A percentile compares a stretch with the other conserved stretches of the same genome.
Evolutionary conservation across 805 yeast species (phyloP).

Genomic region (Yarrowia sp.): DNA sequence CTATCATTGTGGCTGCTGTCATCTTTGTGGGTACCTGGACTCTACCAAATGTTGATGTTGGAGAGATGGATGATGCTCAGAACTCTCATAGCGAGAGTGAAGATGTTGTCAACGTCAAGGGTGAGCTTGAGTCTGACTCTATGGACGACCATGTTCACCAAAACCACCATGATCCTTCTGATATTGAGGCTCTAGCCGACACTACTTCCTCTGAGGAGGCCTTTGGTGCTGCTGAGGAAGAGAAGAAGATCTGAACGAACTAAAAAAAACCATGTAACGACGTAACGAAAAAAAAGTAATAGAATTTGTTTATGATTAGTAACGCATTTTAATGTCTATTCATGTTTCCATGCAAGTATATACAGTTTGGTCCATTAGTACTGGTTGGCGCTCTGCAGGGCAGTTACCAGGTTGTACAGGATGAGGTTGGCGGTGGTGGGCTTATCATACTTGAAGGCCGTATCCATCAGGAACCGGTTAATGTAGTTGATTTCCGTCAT

Average conservation of each 20-base stretch:
- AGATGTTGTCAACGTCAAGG: background rate
- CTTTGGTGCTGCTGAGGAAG: background rate
- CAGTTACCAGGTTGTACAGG: slow-evolving; percentile 47
- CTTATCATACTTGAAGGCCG: slow-evolving; percentile 50
- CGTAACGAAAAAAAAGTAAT: background rate
- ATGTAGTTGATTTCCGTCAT: slow-evolving; percentile 78
- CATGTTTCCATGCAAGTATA: background rate
- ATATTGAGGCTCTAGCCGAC: background rate
- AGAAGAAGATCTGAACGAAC: background rate
- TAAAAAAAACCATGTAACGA: background rate
- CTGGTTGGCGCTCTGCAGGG: background rate
- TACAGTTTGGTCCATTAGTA: background rate
- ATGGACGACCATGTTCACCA: background rate
- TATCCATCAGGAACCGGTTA: slow-evolving; percentile 69
- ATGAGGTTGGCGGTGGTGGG: slow-evolving; percentile 49
- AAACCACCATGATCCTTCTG: background rate
- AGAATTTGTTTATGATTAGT: background rate
- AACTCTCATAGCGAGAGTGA: background rate
- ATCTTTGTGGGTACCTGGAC: slow-evolving; percentile 18
- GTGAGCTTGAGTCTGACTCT: background rate
- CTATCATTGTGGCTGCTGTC: slow-evolving; percentile 14
- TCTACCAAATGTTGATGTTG: slow-evolving; percentile 1
- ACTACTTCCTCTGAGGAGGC: background rate
- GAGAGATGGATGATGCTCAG: background rate
- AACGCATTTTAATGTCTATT: background rate